Base-by-base conservation (phyloP, 2,329 filamentous ascomycete species). In the Plenodomus biglobosus region DNA sequence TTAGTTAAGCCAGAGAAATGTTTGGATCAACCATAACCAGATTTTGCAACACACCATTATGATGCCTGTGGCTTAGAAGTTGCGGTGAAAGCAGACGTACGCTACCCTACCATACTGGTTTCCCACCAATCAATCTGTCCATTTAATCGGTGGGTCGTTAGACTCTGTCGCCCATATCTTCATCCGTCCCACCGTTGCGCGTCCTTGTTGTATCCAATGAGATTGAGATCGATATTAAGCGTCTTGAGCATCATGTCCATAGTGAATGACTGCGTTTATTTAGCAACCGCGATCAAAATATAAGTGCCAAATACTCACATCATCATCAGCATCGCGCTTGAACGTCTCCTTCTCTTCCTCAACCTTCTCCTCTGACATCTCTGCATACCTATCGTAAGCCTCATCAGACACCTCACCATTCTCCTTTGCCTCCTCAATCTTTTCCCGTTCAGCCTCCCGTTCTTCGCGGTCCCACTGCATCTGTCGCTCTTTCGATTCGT, bases 171-270 rank as follows among this genome's bases (percentile, higher is more conserved):
- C 8, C 13, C 10, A 16, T 15, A 21, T 22, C 1, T 34, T 79
- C 68, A 82, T 50, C 76, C 76, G 42, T 77, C 70, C 85, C 85
- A 88, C 62, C 75, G 73, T 64, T 85, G 80, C 44, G 72, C 67
- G 11, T 74, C 67, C 48, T 77, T 76, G 66, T 86, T 83, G 64
- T 81, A 87, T 4, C 85, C 85, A 55, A 88, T 85, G n/a, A 81
- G 62, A 40, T 78, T 72, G 3, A 82, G 69, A 46, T 86, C 83
- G 47, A 88, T 80, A 59, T 86, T 85, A 49, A 88, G 72, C 22
- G 78, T 82, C 55, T 78, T 79, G 15, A 88, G 75, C 85, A 88
- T 87, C 78, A 82, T 83, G 40, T 80, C 83, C 79, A 88, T 85
- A 11, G 83, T 86, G 60, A 87, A 87, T 11, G 78, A 79, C 83